Evolutionary conservation across 2,329 filamentous ascomycete species (phyloP), one percentile per base, ranked within the genome.

Genomic region (Lachnellula suecica): DNA sequence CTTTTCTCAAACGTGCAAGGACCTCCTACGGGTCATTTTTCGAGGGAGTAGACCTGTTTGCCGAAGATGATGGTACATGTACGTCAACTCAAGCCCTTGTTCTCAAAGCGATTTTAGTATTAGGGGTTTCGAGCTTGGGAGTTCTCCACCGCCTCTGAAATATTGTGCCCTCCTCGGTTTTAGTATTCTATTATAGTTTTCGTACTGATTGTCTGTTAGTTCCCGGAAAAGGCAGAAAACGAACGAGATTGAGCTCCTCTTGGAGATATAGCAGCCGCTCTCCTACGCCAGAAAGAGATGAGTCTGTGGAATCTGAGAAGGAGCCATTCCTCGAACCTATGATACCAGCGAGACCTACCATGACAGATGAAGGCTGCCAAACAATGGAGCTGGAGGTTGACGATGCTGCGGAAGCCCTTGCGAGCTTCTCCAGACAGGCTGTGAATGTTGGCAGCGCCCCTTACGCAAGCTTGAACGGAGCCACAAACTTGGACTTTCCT

Each of bases 181-280:
- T n/a, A n/a, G n/a, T n/a, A n/a, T n/a, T n/a, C n/a, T n/a, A n/a
- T n/a, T n/a, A n/a, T n/a, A n/a, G n/a, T n/a, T n/a, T n/a, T n/a
- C n/a, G n/a, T n/a, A n/a, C n/a, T n/a, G n/a, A n/a, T n/a, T n/a
- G n/a, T n/a, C n/a, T n/a, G n/a, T n/a, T n/a, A 38, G 73, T 81
- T 22, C 78, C 72, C 31, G 82, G 80, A 4, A 82, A 76, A 62
- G 83, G 82, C 24, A 84, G 82, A 55, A 95, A 92, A 70, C 80
- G 82, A 49, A 83, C 86, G 7, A 83, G 84, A 41, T 88, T 68
- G 82, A 85, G 53, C 76, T 85, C 55, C 76, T 82, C 47, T 24
- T 97, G 93, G 93, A 85, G 81, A 57, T 88, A 92, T 63, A 77
- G 78, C 20, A 88, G 86, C 63, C 79, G 83, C 51, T 87, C 88